Evolutionary conservation across 2,329 filamentous ascomycete species (phyloP).

Genomic region (Paecilomyces fulvus): DNA sequence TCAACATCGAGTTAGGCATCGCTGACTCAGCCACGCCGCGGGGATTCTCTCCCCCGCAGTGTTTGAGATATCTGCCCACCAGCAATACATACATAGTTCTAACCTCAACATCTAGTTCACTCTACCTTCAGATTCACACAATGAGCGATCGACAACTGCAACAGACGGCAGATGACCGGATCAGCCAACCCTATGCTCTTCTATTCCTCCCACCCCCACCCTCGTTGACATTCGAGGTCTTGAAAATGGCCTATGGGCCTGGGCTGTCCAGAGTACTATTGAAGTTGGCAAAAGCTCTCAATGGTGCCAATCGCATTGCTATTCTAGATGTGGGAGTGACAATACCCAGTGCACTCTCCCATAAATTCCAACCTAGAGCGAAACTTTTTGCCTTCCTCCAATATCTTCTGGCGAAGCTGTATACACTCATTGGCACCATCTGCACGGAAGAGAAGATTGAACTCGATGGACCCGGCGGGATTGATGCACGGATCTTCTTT

Average conservation of each 20-base stretch:
- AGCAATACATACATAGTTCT: not conserved
- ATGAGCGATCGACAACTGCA: not conserved
- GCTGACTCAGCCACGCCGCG: constrained; percentile 2
- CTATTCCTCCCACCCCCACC: constrained; percentile 57
- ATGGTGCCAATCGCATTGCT: constrained; percentile 22
- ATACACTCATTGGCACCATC: constrained; percentile 67
- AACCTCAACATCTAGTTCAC: no score
- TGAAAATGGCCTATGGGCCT: constrained; percentile 54
- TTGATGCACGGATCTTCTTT: constrained; percentile 68
- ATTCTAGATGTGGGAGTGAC: constrained; percentile 55
- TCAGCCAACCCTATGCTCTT: constrained; percentile 31
- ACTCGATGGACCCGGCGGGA: constrained; percentile 57
- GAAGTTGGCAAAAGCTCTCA: constrained; percentile 34
- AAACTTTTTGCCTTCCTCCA: constrained; percentile 62
- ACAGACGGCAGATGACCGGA: constrained; percentile 3
- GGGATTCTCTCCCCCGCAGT: not conserved
- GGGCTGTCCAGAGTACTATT: constrained; percentile 48
- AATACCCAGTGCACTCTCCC: constrained; percentile 52
- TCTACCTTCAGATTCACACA: not conserved
- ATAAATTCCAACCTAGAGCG: constrained; percentile 42
- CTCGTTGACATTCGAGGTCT: constrained; percentile 42
- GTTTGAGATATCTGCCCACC: not conserved
- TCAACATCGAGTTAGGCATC: not conserved
- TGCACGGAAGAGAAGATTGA: constrained; percentile 57
- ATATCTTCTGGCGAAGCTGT: constrained; percentile 64